Percentiles rank a stretch among this genome's conserved stretches.
Conservation (phyloP, 2,329 filamentous ascomycete genomes). For the Colletotrichum sp. region DNA sequence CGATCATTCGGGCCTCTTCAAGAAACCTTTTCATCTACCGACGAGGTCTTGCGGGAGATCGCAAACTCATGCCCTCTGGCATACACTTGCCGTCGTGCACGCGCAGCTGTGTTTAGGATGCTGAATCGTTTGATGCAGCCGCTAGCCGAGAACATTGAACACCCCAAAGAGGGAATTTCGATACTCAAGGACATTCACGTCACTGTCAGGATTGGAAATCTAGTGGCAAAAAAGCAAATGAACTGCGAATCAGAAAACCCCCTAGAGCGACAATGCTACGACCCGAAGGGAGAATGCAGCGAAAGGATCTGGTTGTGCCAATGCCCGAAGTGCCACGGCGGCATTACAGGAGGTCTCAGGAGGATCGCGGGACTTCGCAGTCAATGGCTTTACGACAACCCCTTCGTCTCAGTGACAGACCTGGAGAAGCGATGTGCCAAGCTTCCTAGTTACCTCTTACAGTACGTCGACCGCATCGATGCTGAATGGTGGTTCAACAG, state of each 20-base stretch:
- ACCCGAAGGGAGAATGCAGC: too few relatives aligned
- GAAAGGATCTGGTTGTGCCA: too few relatives aligned
- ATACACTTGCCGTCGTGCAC: not conserved
- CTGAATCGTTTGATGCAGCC: not conserved
- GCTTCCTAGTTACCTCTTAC: accelerated
- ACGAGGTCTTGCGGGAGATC: accelerated
- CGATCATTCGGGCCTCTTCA: accelerated
- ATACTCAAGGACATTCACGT: not conserved
- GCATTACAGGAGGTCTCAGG: accelerated
- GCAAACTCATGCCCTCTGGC: not conserved
- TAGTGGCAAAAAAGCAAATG: not conserved
- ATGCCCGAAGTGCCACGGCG: accelerated
- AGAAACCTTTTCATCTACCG: accelerated
- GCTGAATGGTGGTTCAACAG: not conserved
- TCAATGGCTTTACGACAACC: not conserved
- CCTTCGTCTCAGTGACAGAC: accelerated
- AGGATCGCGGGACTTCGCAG: not conserved
- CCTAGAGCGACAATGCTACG: accelerated
- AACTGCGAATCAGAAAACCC: not conserved
- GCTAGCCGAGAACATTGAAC: accelerated
- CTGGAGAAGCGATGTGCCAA: accelerated
- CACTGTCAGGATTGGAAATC: not conserved
- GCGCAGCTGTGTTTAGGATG: accelerated
- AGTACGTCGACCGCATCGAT: not conserved
- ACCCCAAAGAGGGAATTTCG: accelerated